Evolutionary conservation across 345 rosid species (phyloP), one percentile per base, ranked within the genome.

Genomic region (Salix brachista): DNA sequence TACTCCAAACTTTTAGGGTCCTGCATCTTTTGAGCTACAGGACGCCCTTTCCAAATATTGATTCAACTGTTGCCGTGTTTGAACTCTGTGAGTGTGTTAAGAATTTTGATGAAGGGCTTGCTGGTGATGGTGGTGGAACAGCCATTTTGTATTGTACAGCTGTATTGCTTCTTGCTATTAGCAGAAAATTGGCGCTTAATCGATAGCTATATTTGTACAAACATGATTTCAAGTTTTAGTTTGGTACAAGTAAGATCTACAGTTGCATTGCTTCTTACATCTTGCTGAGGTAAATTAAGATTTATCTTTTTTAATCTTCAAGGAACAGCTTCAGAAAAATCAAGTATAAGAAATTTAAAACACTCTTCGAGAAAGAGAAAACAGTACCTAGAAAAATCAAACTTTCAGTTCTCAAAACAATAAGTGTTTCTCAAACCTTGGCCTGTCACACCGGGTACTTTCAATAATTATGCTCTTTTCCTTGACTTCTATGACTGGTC

Each of bases 1-100:
- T 36, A 39, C 25, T 46, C 75, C 75, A 48, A 58, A 7, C 65
- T 41, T 17, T 11, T 42, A 16, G 67, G 50, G 0, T 39, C 32
- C 80, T 67, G n/a, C 46, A 46, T 71, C 46, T 78, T 78, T 71
- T 71, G 76, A 78, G 48, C 70, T 70, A 34, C 50, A 77, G 80
- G 70, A 41, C 19, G 64, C 80, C 70, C 65, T 77, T 1, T 17
- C 0, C 71, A 48, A 37, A 19, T 13, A 28, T 14, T 28, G 32
- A 48, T 48, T 30, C 52, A n/a, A 8, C 34, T 60, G 52, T 58
- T 74, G 14, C 30, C 30, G 52, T 69, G 4, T 42, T 76, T 41
- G 41, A 41, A 60, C 18, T 76, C 52, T 67, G 48, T 34, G 36
- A 67, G 78, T 75, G 73, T 52, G 56, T 36, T 23, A 10, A 23